Evolutionary conservation across 495 filamentous ascomycete genomes (phyloP).

Genomic region (Acidiella bohemica): DNA sequence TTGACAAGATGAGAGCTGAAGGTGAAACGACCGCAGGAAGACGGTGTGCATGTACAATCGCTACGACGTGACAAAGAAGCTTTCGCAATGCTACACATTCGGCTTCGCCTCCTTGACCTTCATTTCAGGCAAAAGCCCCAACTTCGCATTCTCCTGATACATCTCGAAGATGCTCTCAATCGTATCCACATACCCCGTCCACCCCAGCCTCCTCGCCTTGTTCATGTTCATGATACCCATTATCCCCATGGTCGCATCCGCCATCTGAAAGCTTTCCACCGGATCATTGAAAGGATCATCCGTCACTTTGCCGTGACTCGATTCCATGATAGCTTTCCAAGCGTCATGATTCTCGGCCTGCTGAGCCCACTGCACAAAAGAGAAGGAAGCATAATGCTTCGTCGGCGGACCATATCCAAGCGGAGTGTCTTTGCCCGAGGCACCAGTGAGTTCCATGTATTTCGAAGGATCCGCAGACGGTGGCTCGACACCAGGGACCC

Average conservation of each 20-base stretch:
- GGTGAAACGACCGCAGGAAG: no score
- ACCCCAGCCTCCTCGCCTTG: conserved; percentile 30
- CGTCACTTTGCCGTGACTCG: conserved; percentile 15
- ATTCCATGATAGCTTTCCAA: conserved; percentile 31
- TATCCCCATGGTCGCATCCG: conserved; percentile 15
- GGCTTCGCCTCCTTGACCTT: no score
- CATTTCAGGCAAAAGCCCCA: not conserved
- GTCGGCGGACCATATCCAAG: conserved; percentile 11
- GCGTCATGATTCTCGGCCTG: conserved; percentile 31
- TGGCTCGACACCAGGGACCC: conserved; percentile 18
- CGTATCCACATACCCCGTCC: conserved; percentile 32
- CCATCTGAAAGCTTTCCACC: conserved; percentile 23
- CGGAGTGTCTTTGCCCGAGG: conserved; percentile 5
- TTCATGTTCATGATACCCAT: conserved; percentile 23
- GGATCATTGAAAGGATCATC: conserved; percentile 23
- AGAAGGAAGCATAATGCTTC: conserved; percentile 27
- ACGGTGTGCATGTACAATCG: no score
- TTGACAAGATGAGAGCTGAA: no score
- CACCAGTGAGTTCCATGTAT: conserved; percentile 6
- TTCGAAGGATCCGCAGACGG: conserved; percentile 19
- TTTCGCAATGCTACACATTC: no score
- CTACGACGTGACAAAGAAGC: no score
- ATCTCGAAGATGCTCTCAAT: conserved; percentile 21
- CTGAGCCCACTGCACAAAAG: conserved; percentile 34
- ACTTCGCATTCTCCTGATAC: conserved; percentile 8